phyloP scores from a whole-genome alignment of 805 yeast genomes.

The Nakazawaea holstii region DNA sequence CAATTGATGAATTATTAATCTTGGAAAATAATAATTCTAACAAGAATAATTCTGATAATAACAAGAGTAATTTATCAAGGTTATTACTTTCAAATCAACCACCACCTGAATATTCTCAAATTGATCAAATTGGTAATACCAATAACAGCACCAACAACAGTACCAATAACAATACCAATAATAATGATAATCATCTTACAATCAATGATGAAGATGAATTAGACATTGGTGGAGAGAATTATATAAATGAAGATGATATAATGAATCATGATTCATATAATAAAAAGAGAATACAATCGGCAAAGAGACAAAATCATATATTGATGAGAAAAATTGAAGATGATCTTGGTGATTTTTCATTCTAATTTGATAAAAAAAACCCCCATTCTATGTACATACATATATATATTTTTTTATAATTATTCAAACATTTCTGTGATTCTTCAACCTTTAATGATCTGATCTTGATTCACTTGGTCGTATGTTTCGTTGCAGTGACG shows the following conservation, averaged over 20 bases:
- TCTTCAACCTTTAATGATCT: too few species aligned
- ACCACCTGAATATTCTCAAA: constrained; percentile 4
- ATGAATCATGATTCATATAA: constrained; percentile 1
- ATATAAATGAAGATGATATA: neutral
- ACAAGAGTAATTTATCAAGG: constrained; percentile 5
- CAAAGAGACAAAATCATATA: neutral
- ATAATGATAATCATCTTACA: neutral
- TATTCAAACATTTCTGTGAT: too few species aligned
- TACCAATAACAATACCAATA: too few species aligned
- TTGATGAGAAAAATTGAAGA: constrained; percentile 7
- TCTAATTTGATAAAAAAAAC: neutral
- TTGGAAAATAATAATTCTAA: neutral
- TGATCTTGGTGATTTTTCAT: constrained; percentile 6
- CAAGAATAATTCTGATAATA: too few species aligned
- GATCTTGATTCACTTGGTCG: too few species aligned
- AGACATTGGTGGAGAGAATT: constrained; percentile 4
- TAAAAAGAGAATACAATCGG: constrained; percentile 2
- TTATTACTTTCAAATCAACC: neutral
- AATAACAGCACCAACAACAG: too few species aligned
- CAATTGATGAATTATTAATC: constrained; percentile 8
- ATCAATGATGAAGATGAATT: neutral
- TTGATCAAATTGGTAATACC: too few species aligned
- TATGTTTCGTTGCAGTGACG: too few species aligned
- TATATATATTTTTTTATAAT: neutral
- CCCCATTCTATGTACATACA: neutral